Evolutionary conservation across 805 yeast species (phyloP), one percentile per base, ranked within the genome.

Genomic region (Sugiyamaella americana): DNA sequence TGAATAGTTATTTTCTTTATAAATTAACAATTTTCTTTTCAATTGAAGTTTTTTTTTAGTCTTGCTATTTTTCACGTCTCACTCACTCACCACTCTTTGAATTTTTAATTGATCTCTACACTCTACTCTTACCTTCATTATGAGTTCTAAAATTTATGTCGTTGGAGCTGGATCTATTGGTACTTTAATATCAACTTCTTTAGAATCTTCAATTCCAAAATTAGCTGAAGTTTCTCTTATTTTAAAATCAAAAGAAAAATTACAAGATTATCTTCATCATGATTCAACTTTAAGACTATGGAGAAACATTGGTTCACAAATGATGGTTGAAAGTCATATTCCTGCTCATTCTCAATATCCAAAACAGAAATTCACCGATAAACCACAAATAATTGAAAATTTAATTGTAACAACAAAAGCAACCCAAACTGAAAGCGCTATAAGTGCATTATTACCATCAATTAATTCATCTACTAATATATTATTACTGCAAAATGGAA

Each of bases 391-490:
- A 1, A 78, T 84, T 39, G 69, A 71, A 16, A 75, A 81, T 55
- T 64, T 91, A 49, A 72, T 91, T 5, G 74, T 91, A 6, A 70
- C 94, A 6, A 87, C 95, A 3, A 91, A 91, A 63, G 79, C 94
- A 0, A 79, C 82, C 51, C 86, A 84, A 57, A 84, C 95, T 0
- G 65, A 71, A 19, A 61, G 63, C 2, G 94, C 97, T 0, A 50
- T 89, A 16, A 59, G 57, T 29, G 82, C 83, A 2, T 69, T 79
- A 44, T 51, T 78, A 18, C 70, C 73, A 1, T 66, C 66, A 46
- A 71, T 91, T 23, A 62, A 66, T 23, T 58, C 67, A 1, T 58
- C 67, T 2, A 74, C 89, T 1, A 79, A 78, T 47, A 62, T 88
- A 2, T 53, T 89, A 39, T 62, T 89, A 19, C 56, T 89, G n/a